Conservation (phyloP, 2,329 filamentous ascomycete species). For the Colletotrichum sp. region DNA sequence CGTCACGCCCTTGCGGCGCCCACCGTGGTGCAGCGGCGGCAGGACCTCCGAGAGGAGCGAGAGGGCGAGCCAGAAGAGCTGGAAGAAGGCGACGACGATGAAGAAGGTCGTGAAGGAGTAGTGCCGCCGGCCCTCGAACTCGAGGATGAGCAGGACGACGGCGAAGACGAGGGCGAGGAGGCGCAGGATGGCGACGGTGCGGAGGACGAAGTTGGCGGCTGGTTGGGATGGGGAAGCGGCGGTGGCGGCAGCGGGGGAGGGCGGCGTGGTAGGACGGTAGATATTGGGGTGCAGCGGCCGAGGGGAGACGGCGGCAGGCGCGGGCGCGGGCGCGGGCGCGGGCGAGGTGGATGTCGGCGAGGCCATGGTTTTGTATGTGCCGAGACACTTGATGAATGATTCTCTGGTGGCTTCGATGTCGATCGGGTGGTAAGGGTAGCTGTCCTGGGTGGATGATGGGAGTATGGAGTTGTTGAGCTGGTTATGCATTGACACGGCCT, state of each 20-base stretch:
- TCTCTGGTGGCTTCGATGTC: neutral
- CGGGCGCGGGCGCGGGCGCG: neutral
- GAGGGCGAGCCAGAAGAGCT: conserved; percentile 5
- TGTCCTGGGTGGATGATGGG: neutral
- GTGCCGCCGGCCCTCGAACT: neutral
- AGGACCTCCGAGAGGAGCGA: neutral
- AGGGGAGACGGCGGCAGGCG: neutral
- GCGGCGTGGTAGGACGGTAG: neutral
- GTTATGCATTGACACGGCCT: neutral
- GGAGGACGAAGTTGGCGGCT: neutral
- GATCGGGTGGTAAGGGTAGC: neutral
- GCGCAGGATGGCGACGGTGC: neutral
- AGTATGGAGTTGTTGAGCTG: neutral
- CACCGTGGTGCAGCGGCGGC: neutral
- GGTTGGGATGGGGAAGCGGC: neutral
- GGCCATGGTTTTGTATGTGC: conserved; percentile 9
- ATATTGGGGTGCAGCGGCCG: neutral
- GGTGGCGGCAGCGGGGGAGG: neutral
- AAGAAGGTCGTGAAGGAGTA: neutral
- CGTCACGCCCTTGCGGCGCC: neutral
- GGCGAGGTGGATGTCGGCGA: neutral
- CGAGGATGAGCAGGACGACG: neutral
- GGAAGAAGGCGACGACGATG: neutral
- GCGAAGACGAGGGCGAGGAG: neutral
- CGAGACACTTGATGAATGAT: conserved; percentile 10